Conservation (phyloP, 2,329 filamentous ascomycete species). For the Atkinsonella texensis region DNA sequence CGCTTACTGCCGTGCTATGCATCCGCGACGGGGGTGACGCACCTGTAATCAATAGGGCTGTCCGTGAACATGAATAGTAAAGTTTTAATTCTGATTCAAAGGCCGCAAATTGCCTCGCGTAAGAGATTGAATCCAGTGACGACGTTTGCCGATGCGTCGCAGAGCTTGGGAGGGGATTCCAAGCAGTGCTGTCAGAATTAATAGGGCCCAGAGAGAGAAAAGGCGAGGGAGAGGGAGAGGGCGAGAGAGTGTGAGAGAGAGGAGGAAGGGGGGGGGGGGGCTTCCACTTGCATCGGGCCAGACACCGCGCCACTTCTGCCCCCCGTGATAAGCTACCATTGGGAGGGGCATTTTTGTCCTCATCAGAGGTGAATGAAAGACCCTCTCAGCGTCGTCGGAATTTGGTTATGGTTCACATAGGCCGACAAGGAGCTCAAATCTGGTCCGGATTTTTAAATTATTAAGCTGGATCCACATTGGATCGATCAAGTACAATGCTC, state of each 20-base stretch:
- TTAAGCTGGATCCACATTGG: too few relatives aligned
- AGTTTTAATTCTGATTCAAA: neutral
- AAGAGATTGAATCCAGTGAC: constrained; percentile 7
- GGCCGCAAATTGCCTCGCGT: neutral
- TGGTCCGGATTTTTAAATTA: too few relatives aligned
- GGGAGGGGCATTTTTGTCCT: neutral
- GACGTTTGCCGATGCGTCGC: constrained; percentile 8
- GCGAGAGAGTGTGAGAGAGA: neutral
- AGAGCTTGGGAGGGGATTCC: neutral
- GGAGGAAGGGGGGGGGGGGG: neutral
- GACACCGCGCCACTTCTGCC: neutral
- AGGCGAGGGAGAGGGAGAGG: neutral
- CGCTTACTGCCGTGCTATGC: too few relatives aligned
- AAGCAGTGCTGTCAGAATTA: neutral
- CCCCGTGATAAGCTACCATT: neutral
- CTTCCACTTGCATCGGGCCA: neutral
- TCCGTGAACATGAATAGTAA: neutral
- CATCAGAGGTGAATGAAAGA: too few relatives aligned
- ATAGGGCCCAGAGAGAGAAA: neutral
- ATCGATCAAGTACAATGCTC: too few relatives aligned
- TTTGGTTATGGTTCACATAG: too few relatives aligned
- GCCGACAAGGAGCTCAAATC: too few relatives aligned
- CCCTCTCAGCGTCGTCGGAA: too few relatives aligned
- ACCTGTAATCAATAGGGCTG: neutral
- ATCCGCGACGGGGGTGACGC: neutral